Evolutionary conservation across 352 stramenopile species (phyloP), one percentile per base, ranked within the genome.

Genomic region (Globisporangium heterothallicum): DNA sequence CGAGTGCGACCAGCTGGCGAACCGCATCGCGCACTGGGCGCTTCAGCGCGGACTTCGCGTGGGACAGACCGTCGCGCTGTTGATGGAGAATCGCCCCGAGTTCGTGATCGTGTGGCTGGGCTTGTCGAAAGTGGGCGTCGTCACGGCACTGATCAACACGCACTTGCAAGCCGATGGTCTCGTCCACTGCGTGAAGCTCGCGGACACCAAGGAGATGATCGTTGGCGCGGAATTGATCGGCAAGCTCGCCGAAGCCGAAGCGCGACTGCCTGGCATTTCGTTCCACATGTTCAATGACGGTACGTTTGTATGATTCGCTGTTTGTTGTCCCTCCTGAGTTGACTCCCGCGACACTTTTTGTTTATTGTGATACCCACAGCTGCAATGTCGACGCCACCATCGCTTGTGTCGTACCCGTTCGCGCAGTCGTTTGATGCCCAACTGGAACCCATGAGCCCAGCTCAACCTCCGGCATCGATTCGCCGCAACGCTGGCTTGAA

Each of bases 61-160:
- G 0, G 84, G 86, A 26, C 68, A 94, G 48, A 91, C 76, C 4
- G 79, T 90, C 25, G 84, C 74, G 26, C 61, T 95, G 42, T 60
- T 95, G 29, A 93, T 94, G 78, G 76, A 90, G 58, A 96, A 96
- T 64, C 70, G 84, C 0, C 83, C 81, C 30, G 83, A 94, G 58
- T 96, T 86, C 49, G 56, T 96, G 25, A 53, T 85, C 21, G 65
- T 83, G 13, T 96, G 86, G 86, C 70, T 95, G 51, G 86, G 83
- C 0, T 67, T 96, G 41, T 49, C 78, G 54, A 96, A 96, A 63
- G 63, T 89, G 36, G 86, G 86, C 45, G 81, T 95, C 47, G 67
- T 88, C 57, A 74, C 72, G n/a, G 86, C 86, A 25, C 66, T 94
- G 25, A 84, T 96, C 51, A 96, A 96, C 66, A 92, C 78, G 41